Conservation (phyloP, 106 monocot genomes). For the Platanthera guangdongensis region DNA sequence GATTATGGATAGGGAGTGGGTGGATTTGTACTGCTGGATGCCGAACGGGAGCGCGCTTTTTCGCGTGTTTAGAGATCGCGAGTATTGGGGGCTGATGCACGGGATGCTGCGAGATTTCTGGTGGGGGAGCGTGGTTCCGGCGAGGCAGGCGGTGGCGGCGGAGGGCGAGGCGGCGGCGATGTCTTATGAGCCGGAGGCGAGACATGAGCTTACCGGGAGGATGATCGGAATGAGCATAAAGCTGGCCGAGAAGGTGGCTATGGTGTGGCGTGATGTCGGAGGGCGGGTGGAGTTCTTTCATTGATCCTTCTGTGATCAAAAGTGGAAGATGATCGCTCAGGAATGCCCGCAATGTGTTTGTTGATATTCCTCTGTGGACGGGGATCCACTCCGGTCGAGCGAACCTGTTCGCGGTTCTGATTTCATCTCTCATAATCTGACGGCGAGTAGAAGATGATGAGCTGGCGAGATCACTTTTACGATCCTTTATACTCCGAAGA, state of each 20-base stretch:
- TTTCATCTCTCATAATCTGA: too few relatives aligned
- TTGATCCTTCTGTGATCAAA: slow-evolving; percentile 12
- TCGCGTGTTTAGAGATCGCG: slow-evolving; percentile 49
- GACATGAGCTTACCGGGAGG: slow-evolving; percentile 54
- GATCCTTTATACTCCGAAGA: too few relatives aligned
- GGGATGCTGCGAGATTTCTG: slow-evolving; percentile 66
- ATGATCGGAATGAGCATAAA: slow-evolving; percentile 57
- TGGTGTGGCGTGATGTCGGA: slow-evolving; percentile 72
- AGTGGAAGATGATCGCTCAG: not conserved
- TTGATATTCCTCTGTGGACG: not conserved
- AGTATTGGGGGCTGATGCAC: slow-evolving; percentile 75
- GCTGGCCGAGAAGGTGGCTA: slow-evolving; percentile 47
- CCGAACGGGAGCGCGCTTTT: slow-evolving; percentile 78
- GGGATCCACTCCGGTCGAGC: too few relatives aligned
- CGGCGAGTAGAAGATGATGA: too few relatives aligned
- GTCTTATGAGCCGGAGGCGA: slow-evolving; percentile 40
- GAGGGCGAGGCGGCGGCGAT: slow-evolving; percentile 43
- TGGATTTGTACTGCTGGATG: slow-evolving; percentile 95
- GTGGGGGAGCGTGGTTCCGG: slow-evolving; percentile 83
- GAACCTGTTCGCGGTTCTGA: too few relatives aligned
- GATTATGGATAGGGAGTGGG: slow-evolving; percentile 92
- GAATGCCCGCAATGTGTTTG: not conserved
- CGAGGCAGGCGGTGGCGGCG: slow-evolving; percentile 40
- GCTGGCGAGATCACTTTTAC: too few relatives aligned
- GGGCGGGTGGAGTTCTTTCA: slow-evolving; percentile 79